A percentile compares a stretch with the other conserved stretches of the same genome.
Evolutionary conservation across 257 asterid species (phyloP).

Genomic region (Solanum pinnatisectum): DNA sequence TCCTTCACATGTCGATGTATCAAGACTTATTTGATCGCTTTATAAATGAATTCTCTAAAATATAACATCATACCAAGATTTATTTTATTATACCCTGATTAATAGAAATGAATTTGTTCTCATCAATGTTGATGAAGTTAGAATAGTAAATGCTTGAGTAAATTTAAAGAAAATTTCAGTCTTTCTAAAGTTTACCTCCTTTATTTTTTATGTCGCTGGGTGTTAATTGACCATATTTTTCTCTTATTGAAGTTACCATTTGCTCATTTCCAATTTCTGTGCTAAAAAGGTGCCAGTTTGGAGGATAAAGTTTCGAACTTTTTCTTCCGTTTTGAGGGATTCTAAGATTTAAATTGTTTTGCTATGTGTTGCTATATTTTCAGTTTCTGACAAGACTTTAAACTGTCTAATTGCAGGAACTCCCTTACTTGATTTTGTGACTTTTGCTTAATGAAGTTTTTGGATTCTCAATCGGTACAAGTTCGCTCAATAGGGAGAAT

Average conservation of each 20-base stretch:
- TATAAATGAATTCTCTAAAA: no score
- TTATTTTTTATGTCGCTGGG: background rate
- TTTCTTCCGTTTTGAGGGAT: background rate
- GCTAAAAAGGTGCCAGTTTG: slow-evolving; percentile 9
- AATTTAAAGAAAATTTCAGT: background rate
- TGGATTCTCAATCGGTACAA: background rate
- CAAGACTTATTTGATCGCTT: no score
- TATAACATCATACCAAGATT: no score
- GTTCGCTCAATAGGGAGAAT: background rate
- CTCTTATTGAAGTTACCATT: slow-evolving; percentile 1
- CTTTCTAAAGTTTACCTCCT: background rate
- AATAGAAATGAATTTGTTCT: slow-evolving; percentile 86
- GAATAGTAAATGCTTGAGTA: slow-evolving; percentile 33
- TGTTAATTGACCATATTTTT: background rate
- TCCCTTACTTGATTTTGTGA: background rate
- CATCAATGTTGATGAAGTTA: slow-evolving; percentile 96
- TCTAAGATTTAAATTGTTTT: background rate
- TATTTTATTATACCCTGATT: background rate
- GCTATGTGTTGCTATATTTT: no score
- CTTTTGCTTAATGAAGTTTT: background rate
- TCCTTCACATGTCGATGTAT: no score
- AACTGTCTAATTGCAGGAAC: background rate
- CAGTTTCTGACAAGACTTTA: no score
- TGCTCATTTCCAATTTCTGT: slow-evolving; percentile 1
- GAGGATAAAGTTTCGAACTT: background rate